These are phyloP conservation scores for Cryptomeria japonica DNA, from an alignment of 75 land plant genomes.

Conservation along the genomic window DNA sequence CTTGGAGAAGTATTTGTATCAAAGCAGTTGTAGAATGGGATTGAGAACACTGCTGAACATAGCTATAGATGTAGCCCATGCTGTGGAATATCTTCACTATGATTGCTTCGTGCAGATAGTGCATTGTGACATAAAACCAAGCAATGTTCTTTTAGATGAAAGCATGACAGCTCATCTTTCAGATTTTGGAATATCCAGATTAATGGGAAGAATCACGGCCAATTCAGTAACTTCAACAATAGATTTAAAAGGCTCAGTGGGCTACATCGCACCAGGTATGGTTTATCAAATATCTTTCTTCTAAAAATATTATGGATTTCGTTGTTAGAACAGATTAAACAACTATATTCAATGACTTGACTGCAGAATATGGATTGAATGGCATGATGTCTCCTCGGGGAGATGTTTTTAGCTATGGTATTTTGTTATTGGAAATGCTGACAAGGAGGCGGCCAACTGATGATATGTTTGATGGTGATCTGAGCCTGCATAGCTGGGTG, in stretches of 20 bases:
- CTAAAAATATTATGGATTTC: background rate
- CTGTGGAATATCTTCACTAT: constrained; percentile 12
- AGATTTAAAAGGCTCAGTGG: too few relatives aligned
- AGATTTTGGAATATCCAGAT: constrained; percentile 1
- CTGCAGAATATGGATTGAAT: constrained; percentile 22
- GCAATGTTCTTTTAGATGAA: too few relatives aligned
- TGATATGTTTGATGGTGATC: background rate
- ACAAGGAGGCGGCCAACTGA: constrained; percentile 8
- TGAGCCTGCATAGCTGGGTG: background rate
- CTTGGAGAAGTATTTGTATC: constrained; percentile 16
- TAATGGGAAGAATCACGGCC: background rate
- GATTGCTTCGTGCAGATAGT: background rate
- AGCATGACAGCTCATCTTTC: too few relatives aligned
- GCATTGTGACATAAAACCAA: too few relatives aligned
- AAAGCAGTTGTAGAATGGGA: background rate
- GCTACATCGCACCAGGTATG: too few relatives aligned
- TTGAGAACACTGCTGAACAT: background rate
- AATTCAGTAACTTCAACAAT: too few relatives aligned
- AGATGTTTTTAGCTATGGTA: constrained; percentile 37
- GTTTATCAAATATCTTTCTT: too few relatives aligned
- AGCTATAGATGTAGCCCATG: constrained; percentile 15
- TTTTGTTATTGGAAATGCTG: background rate
- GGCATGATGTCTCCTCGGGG: constrained; percentile 16
- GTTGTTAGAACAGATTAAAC: background rate
- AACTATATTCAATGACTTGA: background rate